A percentile compares a stretch with the other conserved stretches of the same genome.
Evolutionary conservation across 257 asterid genomes (phyloP).

Genomic region (Parsonsia alboflavescens): DNA sequence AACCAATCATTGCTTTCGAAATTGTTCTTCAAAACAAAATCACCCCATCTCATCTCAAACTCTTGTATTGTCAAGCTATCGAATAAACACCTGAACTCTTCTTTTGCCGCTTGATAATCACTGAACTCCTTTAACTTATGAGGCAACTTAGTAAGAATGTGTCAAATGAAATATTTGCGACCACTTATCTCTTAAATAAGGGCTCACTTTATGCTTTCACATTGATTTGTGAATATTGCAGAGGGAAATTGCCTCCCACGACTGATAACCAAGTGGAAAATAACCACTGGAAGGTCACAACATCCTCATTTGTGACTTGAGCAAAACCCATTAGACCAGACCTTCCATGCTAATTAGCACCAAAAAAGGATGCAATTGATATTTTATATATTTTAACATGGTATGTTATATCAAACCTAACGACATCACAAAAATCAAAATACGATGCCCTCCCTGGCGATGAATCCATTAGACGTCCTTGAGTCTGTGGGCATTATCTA

Average conservation of each 20-base stretch:
- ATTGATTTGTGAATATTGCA: not conserved
- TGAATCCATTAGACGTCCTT: no score
- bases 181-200: not conserved
- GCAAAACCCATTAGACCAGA: not conserved
- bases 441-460: not conserved
- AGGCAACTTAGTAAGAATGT: not conserved
- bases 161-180: not conserved
- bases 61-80: not conserved
- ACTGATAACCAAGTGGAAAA: not conserved
- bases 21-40: no score
- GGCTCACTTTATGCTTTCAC: not conserved
- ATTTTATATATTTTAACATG: not conserved
- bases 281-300: not conserved
- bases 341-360: not conserved
- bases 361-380: not conserved
- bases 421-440: not conserved
- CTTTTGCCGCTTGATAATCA: no score
- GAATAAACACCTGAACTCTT: not conserved
- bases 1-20: no score
- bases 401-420: not conserved
- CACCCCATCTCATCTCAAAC: constrained; percentile 3
- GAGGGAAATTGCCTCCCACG: not conserved
- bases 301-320: not conserved
- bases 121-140: not conserved
- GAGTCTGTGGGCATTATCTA: no score